Conservation (phyloP, 495 filamentous ascomycete species). For the Immersiella caudata region DNA sequence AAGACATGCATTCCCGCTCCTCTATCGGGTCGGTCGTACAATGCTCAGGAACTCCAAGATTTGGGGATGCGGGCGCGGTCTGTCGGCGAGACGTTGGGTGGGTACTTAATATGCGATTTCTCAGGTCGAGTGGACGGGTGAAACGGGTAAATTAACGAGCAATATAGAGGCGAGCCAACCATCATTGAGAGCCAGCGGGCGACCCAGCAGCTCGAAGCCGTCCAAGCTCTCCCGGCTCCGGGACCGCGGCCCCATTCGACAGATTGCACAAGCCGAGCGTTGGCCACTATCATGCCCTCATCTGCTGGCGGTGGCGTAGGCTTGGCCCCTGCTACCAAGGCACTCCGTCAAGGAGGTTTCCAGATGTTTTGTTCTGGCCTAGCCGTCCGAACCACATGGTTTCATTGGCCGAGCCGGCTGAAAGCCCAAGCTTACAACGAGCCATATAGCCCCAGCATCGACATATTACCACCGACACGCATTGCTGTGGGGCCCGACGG, state of each 20-base stretch:
- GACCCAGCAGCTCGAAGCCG: slow-evolving; percentile 10
- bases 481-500: too few species aligned
- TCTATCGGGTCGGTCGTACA: slow-evolving; percentile 8
- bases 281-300: slow-evolving; percentile 6
- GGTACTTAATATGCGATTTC: slow-evolving; percentile 17
- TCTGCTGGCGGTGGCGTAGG: background rate
- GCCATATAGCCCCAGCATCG: slow-evolving; percentile 14
- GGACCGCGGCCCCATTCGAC: slow-evolving; percentile 17
- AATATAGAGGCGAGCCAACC: slow-evolving; percentile 11
- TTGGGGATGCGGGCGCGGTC: slow-evolving; percentile 13
- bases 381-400: background rate
- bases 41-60: slow-evolving; percentile 4
- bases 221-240: background rate
- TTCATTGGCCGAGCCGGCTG: slow-evolving; percentile 27
- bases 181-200: background rate
- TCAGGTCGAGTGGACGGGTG: slow-evolving; percentile 18
- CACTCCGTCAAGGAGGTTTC: background rate
- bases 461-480: background rate
- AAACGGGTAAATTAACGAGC: slow-evolving; percentile 27
- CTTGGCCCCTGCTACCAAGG: background rate
- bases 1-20: slow-evolving; percentile 18
- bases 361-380: slow-evolving; percentile 9
- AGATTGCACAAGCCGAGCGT: slow-evolving; percentile 11
- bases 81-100: slow-evolving; percentile 1
- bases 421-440: slow-evolving; percentile 9